Percentiles rank a stretch among this genome's conserved stretches.
These are phyloP conservation scores for Ogataea hybrid DNA, from an alignment of 1,139 yeast genomes.

Conservation along the genomic window DNA sequence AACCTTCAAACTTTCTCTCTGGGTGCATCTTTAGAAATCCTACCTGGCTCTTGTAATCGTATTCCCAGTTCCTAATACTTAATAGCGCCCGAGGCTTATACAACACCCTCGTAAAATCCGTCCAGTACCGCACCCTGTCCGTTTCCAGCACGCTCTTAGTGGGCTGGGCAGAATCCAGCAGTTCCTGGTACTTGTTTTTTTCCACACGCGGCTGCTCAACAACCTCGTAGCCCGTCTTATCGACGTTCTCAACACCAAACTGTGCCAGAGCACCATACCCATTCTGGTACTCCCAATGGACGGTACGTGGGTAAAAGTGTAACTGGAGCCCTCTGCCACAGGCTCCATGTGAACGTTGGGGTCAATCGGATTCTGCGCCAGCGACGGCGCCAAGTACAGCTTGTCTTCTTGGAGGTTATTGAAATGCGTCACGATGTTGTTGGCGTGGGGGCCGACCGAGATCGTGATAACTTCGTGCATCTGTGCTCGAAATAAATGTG, in stretches of 20 bases:
- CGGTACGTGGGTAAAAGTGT: slow-evolving; percentile 75
- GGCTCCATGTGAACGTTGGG: slow-evolving; percentile 45
- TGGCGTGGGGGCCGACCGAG: slow-evolving; percentile 69
- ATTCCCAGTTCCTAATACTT: slow-evolving; percentile 55
- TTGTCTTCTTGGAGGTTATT: slow-evolving; percentile 76
- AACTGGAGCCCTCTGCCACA: slow-evolving; percentile 37
- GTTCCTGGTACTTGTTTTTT: slow-evolving; percentile 56
- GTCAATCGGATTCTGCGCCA: slow-evolving; percentile 38
- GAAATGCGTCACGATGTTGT: slow-evolving; percentile 73
- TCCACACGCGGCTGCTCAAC: slow-evolving; percentile 25
- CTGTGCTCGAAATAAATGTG: slow-evolving; percentile 1
- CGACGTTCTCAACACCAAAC: slow-evolving; percentile 43
- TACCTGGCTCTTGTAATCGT: slow-evolving; percentile 34
- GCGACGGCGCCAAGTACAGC: slow-evolving; percentile 45
- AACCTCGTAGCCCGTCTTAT: slow-evolving; percentile 7
- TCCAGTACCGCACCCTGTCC: slow-evolving; percentile 65
- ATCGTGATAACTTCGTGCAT: slow-evolving; percentile 75
- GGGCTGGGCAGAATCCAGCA: slow-evolving; percentile 50
- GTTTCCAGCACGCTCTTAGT: slow-evolving; percentile 35
- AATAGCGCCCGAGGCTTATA: slow-evolving; percentile 61
- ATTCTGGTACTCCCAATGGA: slow-evolving; percentile 71
- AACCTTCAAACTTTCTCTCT: slow-evolving; percentile 37
- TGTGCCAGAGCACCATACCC: slow-evolving; percentile 63
- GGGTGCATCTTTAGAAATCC: slow-evolving; percentile 41
- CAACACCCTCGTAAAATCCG: slow-evolving; percentile 72